Evolutionary conservation across 179 eudicot genomes (phyloP).

Genomic region (Pouteria campechiana): DNA sequence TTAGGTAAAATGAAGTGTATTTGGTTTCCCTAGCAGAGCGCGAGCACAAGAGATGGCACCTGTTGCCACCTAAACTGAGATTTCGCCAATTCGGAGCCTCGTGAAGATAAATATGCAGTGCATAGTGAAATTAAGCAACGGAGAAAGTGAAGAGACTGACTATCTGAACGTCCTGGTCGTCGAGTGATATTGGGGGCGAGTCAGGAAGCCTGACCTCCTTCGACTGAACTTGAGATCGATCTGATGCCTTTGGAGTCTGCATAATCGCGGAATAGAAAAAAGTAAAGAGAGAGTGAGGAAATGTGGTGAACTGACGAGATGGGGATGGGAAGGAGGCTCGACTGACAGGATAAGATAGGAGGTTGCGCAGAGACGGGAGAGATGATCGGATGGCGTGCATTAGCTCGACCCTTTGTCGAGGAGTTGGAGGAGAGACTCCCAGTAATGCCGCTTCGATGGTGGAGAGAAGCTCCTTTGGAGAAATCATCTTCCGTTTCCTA

Average conservation of each 20-base stretch:
- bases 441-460: conserved; percentile 56
- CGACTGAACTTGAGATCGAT: conserved; percentile 75
- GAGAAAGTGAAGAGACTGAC: conserved; percentile 27
- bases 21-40: no score
- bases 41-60: no score
- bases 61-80: no score
- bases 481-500: conserved; percentile 38
- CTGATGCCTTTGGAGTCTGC: conserved; percentile 82
- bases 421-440: conserved; percentile 55
- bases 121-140: background rate
- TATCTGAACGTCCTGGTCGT: conserved; percentile 91
- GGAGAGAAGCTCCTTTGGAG: conserved; percentile 65
- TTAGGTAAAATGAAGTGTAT: no score
- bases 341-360: conserved; percentile 59
- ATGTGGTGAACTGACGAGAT: no score
- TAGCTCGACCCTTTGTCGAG: conserved; percentile 69
- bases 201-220: conserved; percentile 82
- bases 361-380: conserved; percentile 56
- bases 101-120: background rate
- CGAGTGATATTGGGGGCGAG: conserved; percentile 60
- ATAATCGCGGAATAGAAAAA: background rate
- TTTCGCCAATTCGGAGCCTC: background rate
- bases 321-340: no score
- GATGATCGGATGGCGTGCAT: conserved; percentile 71
- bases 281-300: background rate